Evolutionary conservation across 2,329 filamentous ascomycete species (phyloP).

Genomic region (Colletotrichum sp.): DNA sequence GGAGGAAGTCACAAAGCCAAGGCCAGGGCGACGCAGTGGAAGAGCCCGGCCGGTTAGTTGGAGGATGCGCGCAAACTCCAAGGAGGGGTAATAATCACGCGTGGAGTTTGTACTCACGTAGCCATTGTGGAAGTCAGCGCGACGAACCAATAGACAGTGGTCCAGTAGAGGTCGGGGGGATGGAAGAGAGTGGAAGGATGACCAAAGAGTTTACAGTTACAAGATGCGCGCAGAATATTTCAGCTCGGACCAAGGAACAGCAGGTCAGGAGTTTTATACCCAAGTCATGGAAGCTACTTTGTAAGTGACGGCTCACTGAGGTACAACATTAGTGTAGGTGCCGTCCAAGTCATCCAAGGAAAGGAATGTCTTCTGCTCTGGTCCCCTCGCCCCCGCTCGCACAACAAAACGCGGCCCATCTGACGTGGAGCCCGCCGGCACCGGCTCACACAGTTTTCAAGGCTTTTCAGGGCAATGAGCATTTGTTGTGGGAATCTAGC

Average conservation of each 20-base stretch:
- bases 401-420: background rate
- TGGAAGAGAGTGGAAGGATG: background rate
- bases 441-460: background rate
- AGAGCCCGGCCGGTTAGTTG: background rate
- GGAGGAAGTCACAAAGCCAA: background rate
- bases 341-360: background rate
- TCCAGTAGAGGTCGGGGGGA: background rate
- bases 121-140: slow-evolving; percentile 27
- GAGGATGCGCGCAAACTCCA: background rate
- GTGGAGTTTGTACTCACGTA: slow-evolving; percentile 24
- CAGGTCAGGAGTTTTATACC: background rate
- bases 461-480: background rate
- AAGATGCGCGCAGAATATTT: background rate
- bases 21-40: background rate
- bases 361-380: background rate
- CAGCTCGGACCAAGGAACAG: background rate
- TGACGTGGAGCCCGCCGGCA: background rate
- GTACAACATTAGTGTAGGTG: background rate
- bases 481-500: background rate
- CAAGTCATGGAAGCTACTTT: background rate
- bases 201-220: background rate
- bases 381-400: background rate
- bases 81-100: background rate
- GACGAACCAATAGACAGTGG: background rate
- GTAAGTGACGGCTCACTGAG: background rate